Percentiles rank a stretch among this genome's conserved stretches.
Conservation (phyloP, 2,329 filamentous ascomycete genomes). For the Dryadomyces quercus-mongolicae region DNA sequence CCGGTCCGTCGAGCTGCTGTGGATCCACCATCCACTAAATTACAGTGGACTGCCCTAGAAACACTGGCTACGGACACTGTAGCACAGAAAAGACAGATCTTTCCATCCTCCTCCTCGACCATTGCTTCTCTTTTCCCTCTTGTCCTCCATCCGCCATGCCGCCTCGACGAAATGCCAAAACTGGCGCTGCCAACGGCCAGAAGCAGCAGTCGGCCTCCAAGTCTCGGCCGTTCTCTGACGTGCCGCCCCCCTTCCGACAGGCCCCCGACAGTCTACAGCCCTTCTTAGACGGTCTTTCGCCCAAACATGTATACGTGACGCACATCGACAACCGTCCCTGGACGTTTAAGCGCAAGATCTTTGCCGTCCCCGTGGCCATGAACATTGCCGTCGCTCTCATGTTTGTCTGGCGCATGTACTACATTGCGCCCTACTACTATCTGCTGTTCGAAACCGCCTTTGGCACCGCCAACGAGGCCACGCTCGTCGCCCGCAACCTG, state of each 20-base stretch:
- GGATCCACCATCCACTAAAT: neutral
- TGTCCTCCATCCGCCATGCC: neutral
- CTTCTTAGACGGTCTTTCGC: constrained; percentile 55
- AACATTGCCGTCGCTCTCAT: constrained; percentile 56
- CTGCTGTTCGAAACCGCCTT: constrained; percentile 51
- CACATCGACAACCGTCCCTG: constrained; percentile 65
- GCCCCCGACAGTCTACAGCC: constrained; percentile 50
- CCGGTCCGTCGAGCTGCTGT: neutral
- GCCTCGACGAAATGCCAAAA: constrained; percentile 9
- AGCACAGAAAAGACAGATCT: neutral
- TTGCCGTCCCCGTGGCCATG: constrained; percentile 64
- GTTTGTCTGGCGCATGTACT: constrained; percentile 56
- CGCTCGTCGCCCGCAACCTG: constrained; percentile 45
- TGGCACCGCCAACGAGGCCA: constrained; percentile 54
- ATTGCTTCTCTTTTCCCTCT: neutral
- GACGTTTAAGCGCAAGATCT: constrained; percentile 70
- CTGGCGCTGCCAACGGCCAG: neutral
- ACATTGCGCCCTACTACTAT: constrained; percentile 62
- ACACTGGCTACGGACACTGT: neutral
- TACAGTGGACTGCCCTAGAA: neutral
- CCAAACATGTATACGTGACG: constrained; percentile 65
- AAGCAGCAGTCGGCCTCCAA: neutral
- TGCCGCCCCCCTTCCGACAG: constrained; percentile 52
- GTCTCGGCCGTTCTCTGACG: constrained; percentile 20
- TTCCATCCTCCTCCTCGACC: neutral